These are phyloP conservation scores for Citrus mangshanensis DNA, from an alignment of 345 rosid species.

Conservation along the genomic window DNA sequence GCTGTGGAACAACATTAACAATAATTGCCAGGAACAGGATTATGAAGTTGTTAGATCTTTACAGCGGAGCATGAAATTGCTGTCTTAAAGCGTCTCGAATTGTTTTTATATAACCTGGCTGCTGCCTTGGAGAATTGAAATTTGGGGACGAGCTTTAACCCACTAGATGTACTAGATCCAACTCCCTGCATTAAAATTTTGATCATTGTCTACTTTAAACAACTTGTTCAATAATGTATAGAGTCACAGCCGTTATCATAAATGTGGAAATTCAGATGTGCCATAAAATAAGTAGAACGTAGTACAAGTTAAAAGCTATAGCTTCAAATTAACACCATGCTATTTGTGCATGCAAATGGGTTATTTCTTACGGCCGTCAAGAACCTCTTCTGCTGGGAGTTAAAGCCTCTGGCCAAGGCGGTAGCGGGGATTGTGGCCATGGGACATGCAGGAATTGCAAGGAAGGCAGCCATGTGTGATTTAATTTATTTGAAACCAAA, in stretches of 20 bases:
- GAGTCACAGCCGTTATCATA: too few species aligned
- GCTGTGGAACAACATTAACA: neutral
- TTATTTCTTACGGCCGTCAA: conserved; percentile 16
- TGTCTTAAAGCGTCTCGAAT: conserved; percentile 29
- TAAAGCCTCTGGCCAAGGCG: conserved; percentile 1
- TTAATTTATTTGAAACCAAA: too few species aligned
- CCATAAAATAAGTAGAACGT: too few species aligned
- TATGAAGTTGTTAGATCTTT: conserved; percentile 7
- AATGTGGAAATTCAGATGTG: too few species aligned
- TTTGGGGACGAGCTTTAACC: conserved; percentile 32
- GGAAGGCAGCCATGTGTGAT: conserved; percentile 28
- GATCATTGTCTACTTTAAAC: neutral
- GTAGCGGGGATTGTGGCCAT: conserved; percentile 17
- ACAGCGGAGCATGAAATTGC: conserved; percentile 50
- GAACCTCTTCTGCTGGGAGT: conserved; percentile 23
- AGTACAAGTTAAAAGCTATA: too few species aligned
- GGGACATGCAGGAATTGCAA: conserved; percentile 23
- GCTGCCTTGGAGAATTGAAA: conserved; percentile 27
- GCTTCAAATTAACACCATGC: too few species aligned
- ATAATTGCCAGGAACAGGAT: neutral
- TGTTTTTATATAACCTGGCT: conserved; percentile 19
- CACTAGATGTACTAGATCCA: conserved; percentile 3
- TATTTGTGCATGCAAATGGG: neutral
- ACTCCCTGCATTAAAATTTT: conserved; percentile 33
- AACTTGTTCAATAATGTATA: neutral